Base-by-base conservation (phyloP, 768 basidiomycete species). In the Galerina sulciceps region DNA sequence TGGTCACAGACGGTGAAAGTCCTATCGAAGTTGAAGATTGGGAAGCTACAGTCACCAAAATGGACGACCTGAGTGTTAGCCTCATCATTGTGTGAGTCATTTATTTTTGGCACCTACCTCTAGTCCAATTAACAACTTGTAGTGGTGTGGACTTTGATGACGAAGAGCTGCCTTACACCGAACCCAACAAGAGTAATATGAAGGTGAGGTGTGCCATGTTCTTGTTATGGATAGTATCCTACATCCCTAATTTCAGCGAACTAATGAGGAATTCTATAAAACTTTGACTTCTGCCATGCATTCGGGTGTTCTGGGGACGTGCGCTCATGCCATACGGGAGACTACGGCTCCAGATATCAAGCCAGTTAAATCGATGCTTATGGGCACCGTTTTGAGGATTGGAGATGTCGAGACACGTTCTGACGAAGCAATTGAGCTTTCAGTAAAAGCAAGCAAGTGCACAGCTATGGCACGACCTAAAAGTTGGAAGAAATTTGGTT, bases 131-230 rank as follows among this genome's bases (percentile, higher is more conserved):
- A 26, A 51, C 3, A 22, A 40, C 46, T 57, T 41, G 47, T 20
- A 96, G 94, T n/a, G 94, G 94, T 5, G 81, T 94, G 42, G 92
- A 94, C 71, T 96, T 96, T 73, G 92, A 84, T 60, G 91, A 94
- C 65, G 86, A 88, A 37, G 83, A 86, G 17, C 72, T 83, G 11
- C 82, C 73, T 0, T 90, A 82, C 67, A 69, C 76, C 10, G 89
- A 94, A 69, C 81, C 87, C 51, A 75, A 85, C 61, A 96, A 96
- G 70, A 78, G 85, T 6, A 57, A 77, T 4, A 83, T 86, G 51
- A 96, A 96, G 83, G 96, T 93, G 61, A 31, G 62, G 10, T 22
- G 31, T 8, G 14, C 34, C 31, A 10, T 15, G 35, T 36, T 20
- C 18, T 17, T 17, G 2, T 22, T n/a, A 10, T 11, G 18, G 8